A percentile compares a stretch with the other conserved stretches of the same genome.
phyloP scores from a whole-genome alignment of 2,329 filamentous ascomycete species.

The Microsporum canis region DNA sequence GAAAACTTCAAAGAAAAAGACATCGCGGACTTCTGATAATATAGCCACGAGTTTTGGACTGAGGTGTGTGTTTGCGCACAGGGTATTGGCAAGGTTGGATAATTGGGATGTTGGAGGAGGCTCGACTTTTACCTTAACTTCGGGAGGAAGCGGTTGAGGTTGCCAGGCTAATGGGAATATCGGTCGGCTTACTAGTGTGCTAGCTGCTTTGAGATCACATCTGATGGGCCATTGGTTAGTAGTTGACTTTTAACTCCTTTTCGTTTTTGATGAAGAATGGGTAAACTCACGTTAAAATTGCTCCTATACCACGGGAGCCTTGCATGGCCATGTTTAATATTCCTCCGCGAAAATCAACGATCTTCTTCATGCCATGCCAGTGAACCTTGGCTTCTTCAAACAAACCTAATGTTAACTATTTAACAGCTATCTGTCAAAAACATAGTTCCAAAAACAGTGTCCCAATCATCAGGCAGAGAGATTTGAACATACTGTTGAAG shows the following conservation, averaged over 20 bases:
- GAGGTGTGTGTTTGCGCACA: slow-evolving; percentile 22
- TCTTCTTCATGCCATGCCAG: slow-evolving; percentile 26
- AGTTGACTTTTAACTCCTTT: neutral
- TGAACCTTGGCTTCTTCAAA: slow-evolving; percentile 32
- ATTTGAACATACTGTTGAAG: slow-evolving; percentile 23
- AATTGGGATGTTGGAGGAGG: slow-evolving; percentile 20
- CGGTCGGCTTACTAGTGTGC: slow-evolving; percentile 25
- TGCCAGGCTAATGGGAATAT: slow-evolving; percentile 27
- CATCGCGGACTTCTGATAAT: slow-evolving; percentile 21
- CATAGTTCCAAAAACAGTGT: neutral
- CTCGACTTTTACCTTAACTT: slow-evolving; percentile 21
- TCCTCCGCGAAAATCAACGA: slow-evolving; percentile 30
- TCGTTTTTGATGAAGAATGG: neutral
- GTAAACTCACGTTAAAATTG: slow-evolving; percentile 23
- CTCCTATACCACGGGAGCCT: slow-evolving; percentile 20
- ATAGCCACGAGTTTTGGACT: slow-evolving; percentile 21
- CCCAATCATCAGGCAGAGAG: neutral
- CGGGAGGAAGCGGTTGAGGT: slow-evolving; percentile 21
- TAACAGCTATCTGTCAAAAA: neutral
- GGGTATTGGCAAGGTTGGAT: slow-evolving; percentile 19
- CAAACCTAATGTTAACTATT: slow-evolving; percentile 28
- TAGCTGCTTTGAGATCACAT: slow-evolving; percentile 26
- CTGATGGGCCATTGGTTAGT: slow-evolving; percentile 14
- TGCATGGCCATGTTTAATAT: slow-evolving; percentile 15
- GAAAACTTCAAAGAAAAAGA: slow-evolving; percentile 25